Evolutionary conservation across 331 rosid species (phyloP).

Genomic region (Malus hybrid): DNA sequence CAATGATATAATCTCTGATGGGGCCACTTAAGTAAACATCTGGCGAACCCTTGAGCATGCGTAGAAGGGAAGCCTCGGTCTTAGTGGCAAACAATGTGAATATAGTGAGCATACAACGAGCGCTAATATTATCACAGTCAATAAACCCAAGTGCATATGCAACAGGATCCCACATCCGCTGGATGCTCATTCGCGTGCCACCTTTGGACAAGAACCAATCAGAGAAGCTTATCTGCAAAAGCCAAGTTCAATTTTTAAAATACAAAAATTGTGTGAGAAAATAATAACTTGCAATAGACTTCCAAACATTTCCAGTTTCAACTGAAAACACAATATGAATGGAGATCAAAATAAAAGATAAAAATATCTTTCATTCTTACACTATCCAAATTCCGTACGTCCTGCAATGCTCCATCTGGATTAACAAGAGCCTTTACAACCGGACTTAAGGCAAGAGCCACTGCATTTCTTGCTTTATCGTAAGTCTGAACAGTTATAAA

Average conservation of each 20-base stretch:
- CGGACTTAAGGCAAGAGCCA: slow-evolving; percentile 96
- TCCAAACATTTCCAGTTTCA: neutral
- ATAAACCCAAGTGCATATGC: slow-evolving; percentile 99
- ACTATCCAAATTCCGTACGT: slow-evolving; percentile 78
- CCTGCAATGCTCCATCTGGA: slow-evolving; percentile 92
- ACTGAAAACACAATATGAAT: neutral
- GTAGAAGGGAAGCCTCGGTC: slow-evolving; percentile 94
- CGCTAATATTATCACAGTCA: slow-evolving; percentile 97
- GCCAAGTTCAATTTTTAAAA: neutral
- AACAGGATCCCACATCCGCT: slow-evolving; percentile 97
- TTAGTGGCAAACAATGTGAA: slow-evolving; percentile 94
- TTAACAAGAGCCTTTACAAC: slow-evolving; percentile 93
- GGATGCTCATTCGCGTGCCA: slow-evolving; percentile 86
- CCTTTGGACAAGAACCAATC: slow-evolving; percentile 99
- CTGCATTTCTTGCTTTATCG: slow-evolving; percentile 94
- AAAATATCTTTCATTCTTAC: slow-evolving; percentile 41
- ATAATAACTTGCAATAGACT: neutral
- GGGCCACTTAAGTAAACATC: slow-evolving; percentile 96
- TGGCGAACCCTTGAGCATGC: slow-evolving; percentile 99
- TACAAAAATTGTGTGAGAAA: neutral
- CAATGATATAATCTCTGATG: slow-evolving; percentile 79
- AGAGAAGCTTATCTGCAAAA: slow-evolving; percentile 87
- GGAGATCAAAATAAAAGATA: neutral
- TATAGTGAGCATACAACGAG: slow-evolving; percentile 99
- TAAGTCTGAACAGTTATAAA: slow-evolving; percentile 45